These are phyloP conservation scores for Podospora conica DNA, from an alignment of 495 filamentous ascomycete species.

Conservation along the genomic window DNA sequence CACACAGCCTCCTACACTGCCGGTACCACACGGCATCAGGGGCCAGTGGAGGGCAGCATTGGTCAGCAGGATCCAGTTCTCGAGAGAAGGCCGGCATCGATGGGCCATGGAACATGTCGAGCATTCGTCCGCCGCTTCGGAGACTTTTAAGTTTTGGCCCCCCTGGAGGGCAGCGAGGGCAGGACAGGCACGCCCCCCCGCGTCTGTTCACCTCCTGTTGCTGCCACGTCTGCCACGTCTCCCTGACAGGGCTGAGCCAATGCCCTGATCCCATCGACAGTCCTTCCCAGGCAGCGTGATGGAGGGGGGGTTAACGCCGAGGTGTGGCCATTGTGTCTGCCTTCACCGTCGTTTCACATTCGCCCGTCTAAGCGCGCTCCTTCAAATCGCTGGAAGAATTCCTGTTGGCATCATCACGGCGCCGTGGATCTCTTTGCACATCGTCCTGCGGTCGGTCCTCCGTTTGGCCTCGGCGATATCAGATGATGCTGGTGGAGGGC, in stretches of 20 bases:
- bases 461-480: neutral
- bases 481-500: neutral
- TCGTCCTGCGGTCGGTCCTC: neutral
- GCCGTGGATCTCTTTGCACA: neutral
- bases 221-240: neutral
- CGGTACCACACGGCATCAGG: neutral
- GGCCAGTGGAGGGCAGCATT: neutral
- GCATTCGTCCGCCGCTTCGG: neutral
- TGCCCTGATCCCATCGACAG: neutral
- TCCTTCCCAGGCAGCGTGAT: neutral
- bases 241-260: slow-evolving; percentile 11
- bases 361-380: neutral
- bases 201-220: no score
- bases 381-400: neutral
- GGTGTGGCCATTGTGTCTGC: slow-evolving; percentile 3
- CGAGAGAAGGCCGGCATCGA: neutral
- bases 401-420: neutral
- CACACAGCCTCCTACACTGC: neutral
- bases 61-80: neutral
- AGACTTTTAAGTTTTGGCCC: neutral
- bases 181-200: no score
- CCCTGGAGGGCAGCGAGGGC: no score
- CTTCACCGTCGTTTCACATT: neutral
- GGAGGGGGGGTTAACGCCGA: slow-evolving; percentile 4
- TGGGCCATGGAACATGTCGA: neutral